These are phyloP conservation scores for Lathyrus aphaca DNA, from an alignment of 306 rosid species.

Conservation along the genomic window DNA sequence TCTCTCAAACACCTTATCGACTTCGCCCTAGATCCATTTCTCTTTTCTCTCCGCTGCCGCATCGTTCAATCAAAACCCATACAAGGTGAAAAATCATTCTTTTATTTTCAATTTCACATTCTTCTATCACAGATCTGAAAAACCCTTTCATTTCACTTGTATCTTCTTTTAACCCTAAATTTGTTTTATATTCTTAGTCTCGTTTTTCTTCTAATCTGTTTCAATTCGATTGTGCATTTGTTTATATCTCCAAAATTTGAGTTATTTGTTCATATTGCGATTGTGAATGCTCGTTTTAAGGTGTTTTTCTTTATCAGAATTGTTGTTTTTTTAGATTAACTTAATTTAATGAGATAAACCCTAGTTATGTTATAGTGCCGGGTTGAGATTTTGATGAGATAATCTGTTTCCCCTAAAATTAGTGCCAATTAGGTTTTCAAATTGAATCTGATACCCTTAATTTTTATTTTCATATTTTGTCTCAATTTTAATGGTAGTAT, in stretches of 20 bases:
- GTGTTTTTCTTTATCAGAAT: neutral
- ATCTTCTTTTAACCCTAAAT: neutral
- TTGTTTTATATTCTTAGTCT: neutral
- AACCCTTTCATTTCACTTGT: neutral
- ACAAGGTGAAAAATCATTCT: slow-evolving; percentile 7
- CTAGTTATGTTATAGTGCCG: neutral
- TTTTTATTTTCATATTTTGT: no score
- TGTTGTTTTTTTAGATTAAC: neutral
- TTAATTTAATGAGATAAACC: neutral
- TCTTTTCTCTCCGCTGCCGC: slow-evolving; percentile 4
- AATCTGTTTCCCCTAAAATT: no score
- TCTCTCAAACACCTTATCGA: neutral
- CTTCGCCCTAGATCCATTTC: slow-evolving; percentile 34
- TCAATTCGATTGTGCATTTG: neutral
- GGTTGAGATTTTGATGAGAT: neutral
- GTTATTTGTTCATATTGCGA: neutral
- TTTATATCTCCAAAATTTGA: neutral
- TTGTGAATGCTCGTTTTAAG: neutral
- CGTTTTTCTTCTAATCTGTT: neutral
- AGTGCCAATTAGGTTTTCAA: neutral
- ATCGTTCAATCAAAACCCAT: neutral
- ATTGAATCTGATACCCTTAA: neutral
- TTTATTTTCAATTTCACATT: neutral
- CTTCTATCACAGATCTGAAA: slow-evolving; percentile 32
- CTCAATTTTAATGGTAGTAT: neutral